Percentiles rank a stretch among this genome's conserved stretches.
These are phyloP conservation scores for Chaetoscypha palmicola DNA, from an alignment of 2,329 filamentous ascomycete species.

Conservation along the genomic window DNA sequence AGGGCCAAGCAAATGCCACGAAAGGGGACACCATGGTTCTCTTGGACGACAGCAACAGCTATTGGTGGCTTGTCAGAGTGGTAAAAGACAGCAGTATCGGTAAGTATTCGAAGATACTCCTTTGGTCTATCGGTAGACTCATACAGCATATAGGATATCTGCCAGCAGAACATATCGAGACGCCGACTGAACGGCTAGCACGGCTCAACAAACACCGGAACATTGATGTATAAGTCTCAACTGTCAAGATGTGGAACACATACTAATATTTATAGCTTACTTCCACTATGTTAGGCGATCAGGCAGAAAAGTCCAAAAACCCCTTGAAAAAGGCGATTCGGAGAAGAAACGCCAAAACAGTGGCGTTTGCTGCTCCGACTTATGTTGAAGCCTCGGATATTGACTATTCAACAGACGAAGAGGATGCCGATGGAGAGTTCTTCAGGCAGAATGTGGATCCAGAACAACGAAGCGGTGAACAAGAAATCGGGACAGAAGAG, in stretches of 20 bases:
- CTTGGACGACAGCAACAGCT: slow-evolving; percentile 97
- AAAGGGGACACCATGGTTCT: slow-evolving; percentile 99
- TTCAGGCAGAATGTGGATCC: slow-evolving; percentile 42
- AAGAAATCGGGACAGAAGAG: slow-evolving; percentile 31
- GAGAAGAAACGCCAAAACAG: slow-evolving; percentile 62
- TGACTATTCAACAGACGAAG: slow-evolving; percentile 63
- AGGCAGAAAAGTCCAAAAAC: slow-evolving; percentile 64
- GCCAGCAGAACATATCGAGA: slow-evolving; percentile 96
- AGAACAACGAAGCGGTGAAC: slow-evolving; percentile 28
- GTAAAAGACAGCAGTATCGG: slow-evolving; percentile 96
- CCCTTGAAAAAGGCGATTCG: slow-evolving; percentile 68
- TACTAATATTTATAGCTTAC: slow-evolving; percentile 44
- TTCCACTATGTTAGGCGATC: slow-evolving; percentile 64
- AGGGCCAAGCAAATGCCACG: slow-evolving; percentile 95
- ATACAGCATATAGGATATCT: slow-evolving; percentile 85
- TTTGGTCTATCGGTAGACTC: no score
- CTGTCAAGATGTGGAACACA: no score
- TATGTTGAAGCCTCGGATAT: slow-evolving; percentile 67
- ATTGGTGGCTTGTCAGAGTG: slow-evolving; percentile 97
- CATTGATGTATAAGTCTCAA: slow-evolving; percentile 90
- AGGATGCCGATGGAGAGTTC: slow-evolving; percentile 42
- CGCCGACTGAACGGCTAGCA: slow-evolving; percentile 87
- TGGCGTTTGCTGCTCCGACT: slow-evolving; percentile 62
- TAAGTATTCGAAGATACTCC: no score
- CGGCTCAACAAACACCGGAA: slow-evolving; percentile 97